Evolutionary conservation across 163 green algal species (phyloP), one percentile per base, ranked within the genome.

Genomic region (Prototheca wickerhamii): DNA sequence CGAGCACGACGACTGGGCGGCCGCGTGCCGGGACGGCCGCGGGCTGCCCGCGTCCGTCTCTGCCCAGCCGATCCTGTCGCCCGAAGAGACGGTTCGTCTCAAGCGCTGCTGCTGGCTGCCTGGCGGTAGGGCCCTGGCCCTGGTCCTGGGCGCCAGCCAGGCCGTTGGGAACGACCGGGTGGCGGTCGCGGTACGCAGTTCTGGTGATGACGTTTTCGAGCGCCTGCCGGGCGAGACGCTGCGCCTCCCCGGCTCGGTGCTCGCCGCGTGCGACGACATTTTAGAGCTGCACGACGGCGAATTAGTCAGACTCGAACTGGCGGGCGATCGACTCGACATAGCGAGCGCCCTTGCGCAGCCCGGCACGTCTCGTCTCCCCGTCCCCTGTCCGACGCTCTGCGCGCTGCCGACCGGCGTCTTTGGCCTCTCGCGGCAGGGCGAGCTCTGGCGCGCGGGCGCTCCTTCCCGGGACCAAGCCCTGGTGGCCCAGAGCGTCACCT

Each of bases 371-470:
- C n/a, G 37, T 10, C 37, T 10, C 37, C 37, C 64, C 54, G 6
- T 17, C 52, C 1, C 29, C 50, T 34, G 70, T 80, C 33, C 62
- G 69, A 1, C 26, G 18, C 0, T 26, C 60, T 37, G 25, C 49
- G 17, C 37, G 37, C n/a, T n/a, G n/a, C n/a, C n/a, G n/a, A n/a
- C n/a, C n/a, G n/a, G 31, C 18, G 78, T 61, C 1, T 25, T 90
- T 3, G 86, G 86, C 3, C 68, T 94, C 18, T 72, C 61, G 10
- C 4, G n/a, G 0, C 32, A 3, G 1, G 86, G 84, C 1, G 33
- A 63, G 50, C 78, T 94, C 35, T 83, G 46, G 20, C 6, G 20
- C 1, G 46, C 46, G 20, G 46, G 46, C 15, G 20, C 18, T n/a
- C n/a, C n/a, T 68, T 59, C 63, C 29, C 26, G 57, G 73, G 52